Evolutionary conservation across 371 early-diverging fungal species (phyloP).

Genomic region (Mortierella sp.): DNA sequence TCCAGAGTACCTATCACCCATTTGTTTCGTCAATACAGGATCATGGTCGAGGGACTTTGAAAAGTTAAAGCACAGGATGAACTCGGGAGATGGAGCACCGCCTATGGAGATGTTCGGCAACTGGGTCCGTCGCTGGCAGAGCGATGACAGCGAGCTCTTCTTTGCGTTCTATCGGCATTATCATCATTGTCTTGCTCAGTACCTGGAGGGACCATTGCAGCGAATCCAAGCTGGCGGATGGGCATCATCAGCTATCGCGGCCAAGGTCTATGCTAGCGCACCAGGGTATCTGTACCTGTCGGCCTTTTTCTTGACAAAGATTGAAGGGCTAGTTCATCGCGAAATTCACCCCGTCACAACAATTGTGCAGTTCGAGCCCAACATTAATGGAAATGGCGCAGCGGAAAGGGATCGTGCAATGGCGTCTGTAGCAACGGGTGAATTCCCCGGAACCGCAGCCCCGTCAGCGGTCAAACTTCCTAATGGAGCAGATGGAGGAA

Average conservation of each 20-base stretch:
- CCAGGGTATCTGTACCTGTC: constrained; percentile 67
- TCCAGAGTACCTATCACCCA: constrained; percentile 47
- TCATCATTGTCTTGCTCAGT: constrained; percentile 56
- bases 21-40: constrained; percentile 48
- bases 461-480: constrained; percentile 42
- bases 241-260: constrained; percentile 37
- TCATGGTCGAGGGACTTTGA: constrained; percentile 56
- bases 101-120: constrained; percentile 61
- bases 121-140: constrained; percentile 66
- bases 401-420: constrained; percentile 35
- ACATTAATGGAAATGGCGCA: constrained; percentile 12
- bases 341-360: constrained; percentile 64
- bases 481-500: constrained; percentile 22
- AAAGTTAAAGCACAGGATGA: constrained; percentile 45
- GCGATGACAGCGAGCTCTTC: constrained; percentile 68
- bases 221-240: constrained; percentile 40
- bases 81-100: constrained; percentile 34
- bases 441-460: constrained; percentile 45
- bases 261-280: constrained; percentile 57
- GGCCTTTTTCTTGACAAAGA: constrained; percentile 61
- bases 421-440: constrained; percentile 40
- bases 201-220: constrained; percentile 44
- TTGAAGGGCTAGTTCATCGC: constrained; percentile 61
- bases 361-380: constrained; percentile 52
- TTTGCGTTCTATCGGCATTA: constrained; percentile 69